phyloP scores from a whole-genome alignment of 345 rosid species.

The Jatropha curcas region DNA sequence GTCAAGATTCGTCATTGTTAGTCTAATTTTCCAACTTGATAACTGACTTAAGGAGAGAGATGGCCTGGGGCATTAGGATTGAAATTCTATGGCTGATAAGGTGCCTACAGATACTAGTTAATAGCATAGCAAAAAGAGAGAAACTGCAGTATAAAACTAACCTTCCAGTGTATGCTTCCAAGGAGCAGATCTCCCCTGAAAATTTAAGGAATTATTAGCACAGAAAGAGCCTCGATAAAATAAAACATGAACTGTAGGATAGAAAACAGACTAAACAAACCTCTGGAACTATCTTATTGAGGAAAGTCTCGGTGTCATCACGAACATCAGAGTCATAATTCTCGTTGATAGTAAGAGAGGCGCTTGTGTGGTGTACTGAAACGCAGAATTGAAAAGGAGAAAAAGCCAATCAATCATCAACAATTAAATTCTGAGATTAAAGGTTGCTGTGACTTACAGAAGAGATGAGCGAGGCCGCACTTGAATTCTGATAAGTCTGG shows the following conservation, averaged over 20 bases:
- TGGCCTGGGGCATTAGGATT: not conserved
- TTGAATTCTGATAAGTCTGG: constrained; percentile 70
- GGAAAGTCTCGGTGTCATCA: constrained; percentile 91
- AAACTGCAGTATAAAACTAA: constrained; percentile 19
- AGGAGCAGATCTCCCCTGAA: constrained; percentile 87
- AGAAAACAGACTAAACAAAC: constrained; percentile 25
- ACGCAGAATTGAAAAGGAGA: not conserved
- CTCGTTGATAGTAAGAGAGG: constrained; percentile 94
- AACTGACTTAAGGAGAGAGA: not conserved
- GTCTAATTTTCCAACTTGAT: not conserved
- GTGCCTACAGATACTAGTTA: not conserved
- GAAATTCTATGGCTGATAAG: not conserved
- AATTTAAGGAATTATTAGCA: constrained; percentile 4
- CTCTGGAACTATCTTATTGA: constrained; percentile 91
- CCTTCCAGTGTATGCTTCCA: constrained; percentile 98
- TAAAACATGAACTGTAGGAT: not conserved
- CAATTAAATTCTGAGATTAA: not conserved
- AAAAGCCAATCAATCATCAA: not conserved
- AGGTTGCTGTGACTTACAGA: constrained; percentile 48
- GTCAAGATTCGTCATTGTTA: not conserved
- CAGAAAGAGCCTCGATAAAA: not conserved
- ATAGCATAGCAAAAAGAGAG: not conserved
- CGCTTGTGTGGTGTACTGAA: constrained; percentile 91
- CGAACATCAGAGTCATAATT: constrained; percentile 93
- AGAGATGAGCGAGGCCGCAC: constrained; percentile 91